Evolutionary conservation across 2,329 filamentous ascomycete species (phyloP).

Genomic region (Dryadomyces sulphureus): DNA sequence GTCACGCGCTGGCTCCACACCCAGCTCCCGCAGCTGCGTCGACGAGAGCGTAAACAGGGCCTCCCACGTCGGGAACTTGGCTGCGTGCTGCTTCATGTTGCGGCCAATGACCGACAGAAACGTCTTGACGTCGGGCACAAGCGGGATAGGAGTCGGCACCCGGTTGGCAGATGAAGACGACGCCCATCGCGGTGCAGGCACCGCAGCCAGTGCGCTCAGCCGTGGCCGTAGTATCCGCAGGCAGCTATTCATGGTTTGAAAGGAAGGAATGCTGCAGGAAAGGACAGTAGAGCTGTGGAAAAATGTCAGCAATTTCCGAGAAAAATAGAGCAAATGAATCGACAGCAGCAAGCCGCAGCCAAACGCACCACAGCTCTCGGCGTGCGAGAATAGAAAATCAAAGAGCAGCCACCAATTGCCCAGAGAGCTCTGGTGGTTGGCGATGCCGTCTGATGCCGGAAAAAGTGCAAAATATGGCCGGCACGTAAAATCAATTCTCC

Average conservation of each 20-base stretch:
- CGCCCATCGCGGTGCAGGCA: background rate
- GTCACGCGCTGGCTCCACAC: conserved; percentile 71
- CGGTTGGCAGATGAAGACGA: background rate
- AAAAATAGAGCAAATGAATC: too few species aligned
- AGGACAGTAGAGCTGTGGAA: background rate
- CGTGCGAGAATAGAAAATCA: background rate
- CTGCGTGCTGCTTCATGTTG: conserved; percentile 62
- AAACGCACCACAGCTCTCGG: too few species aligned
- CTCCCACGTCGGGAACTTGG: conserved; percentile 85
- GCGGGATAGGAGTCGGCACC: conserved; percentile 60
- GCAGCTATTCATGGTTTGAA: conserved; percentile 15
- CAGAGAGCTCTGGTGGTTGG: too few species aligned
- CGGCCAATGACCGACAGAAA: conserved; percentile 90
- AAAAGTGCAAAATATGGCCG: background rate
- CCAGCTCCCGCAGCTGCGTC: conserved; percentile 63
- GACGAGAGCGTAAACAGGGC: conserved; percentile 73
- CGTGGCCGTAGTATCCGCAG: conserved; percentile 14
- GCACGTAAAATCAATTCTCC: background rate
- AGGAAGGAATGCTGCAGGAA: background rate
- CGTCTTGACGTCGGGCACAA: conserved; percentile 70
- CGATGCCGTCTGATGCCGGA: background rate
- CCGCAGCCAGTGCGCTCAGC: conserved; percentile 15
- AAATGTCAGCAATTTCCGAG: background rate
- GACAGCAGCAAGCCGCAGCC: too few species aligned
- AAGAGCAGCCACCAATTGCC: too few species aligned